Evolutionary conservation across 2,329 filamentous ascomycete species (phyloP).

Genomic region (Ophiocordyceps camponoti-saundersi): DNA sequence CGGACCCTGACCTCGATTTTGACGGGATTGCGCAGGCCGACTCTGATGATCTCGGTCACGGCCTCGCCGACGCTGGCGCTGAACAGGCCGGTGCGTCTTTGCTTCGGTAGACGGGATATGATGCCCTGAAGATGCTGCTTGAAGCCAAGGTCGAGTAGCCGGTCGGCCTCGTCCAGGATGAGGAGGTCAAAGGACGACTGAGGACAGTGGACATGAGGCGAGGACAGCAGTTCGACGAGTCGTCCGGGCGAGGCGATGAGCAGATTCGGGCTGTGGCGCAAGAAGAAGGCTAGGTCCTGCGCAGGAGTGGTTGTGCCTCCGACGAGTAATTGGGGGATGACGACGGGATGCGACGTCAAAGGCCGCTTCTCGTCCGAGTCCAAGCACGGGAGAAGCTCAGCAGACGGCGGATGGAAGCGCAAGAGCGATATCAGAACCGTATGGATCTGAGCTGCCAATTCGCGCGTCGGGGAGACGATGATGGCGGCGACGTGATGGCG

Average conservation of each 20-base stretch:
- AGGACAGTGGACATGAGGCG: constrained; percentile 72
- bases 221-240: constrained; percentile 72
- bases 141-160: constrained; percentile 84
- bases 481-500: constrained; percentile 83
- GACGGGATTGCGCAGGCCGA: constrained; percentile 84
- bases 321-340: constrained; percentile 77
- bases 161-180: constrained; percentile 87
- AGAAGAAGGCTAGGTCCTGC: constrained; percentile 73
- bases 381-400: constrained; percentile 40
- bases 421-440: constrained; percentile 62
- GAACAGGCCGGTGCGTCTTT: constrained; percentile 82
- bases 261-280: constrained; percentile 72
- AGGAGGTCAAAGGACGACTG: constrained; percentile 83
- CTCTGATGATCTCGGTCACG: constrained; percentile 79
- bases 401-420: constrained; percentile 67
- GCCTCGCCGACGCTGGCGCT: constrained; percentile 94
- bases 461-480: constrained; percentile 77
- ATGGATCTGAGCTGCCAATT: constrained; percentile 82
- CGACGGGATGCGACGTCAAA: constrained; percentile 25
- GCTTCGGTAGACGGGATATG: constrained; percentile 70
- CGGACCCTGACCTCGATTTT: constrained; percentile 91
- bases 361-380: constrained; percentile 39
- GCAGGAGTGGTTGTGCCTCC: constrained; percentile 65
- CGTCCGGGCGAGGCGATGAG: constrained; percentile 83
- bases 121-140: constrained; percentile 82